Evolutionary conservation across 2,329 filamentous ascomycete genomes (phyloP), one percentile per base, ranked within the genome.

Genomic region (Cladosporium sp.): DNA sequence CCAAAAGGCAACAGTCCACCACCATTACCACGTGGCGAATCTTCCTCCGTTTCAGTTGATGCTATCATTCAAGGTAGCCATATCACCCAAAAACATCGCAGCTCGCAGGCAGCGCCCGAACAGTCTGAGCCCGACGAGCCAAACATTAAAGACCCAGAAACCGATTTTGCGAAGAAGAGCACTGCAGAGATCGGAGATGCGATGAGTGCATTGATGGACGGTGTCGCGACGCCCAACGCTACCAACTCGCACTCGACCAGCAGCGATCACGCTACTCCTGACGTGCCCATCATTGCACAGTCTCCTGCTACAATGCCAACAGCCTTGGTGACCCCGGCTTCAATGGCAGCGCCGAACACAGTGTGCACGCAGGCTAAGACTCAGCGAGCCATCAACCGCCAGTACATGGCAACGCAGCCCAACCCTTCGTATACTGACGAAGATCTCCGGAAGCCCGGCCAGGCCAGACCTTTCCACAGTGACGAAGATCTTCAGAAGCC

Each of bases 21-120:
- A 18, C n/a, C n/a, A n/a, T 39, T 62, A 25, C 48, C 46, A 36
- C 46, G 23, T 13, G 48, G 25, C 23, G 59, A 62, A 34, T 39
- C 48, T 21, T 54, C 59, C 25, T 53, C 23, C 30, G 30, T 53
- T 11, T 18, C 10, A n/a, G 59, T 28, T 11, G 59, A 62, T 13
- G 32, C 48, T n/a, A 62, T 62, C 23, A 18, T 62, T 2, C 59
- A 53, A 39, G 59, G 59, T 3, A 34, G 21, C 18, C n/a, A 57
- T n/a, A 39, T 39, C 30, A 13, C 23, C 5, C 54, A 8, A 3
- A 2, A 30, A 28, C n/a, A 14, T 6, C 30, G 4, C 21, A 23
- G 10, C 10, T 18, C n/a, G 32, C 21, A 25, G 14, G 54, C 30
- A 21, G 32, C 5, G 5, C 1, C 32, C 23, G 30, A 39, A 14